Percentiles rank a stretch among this genome's conserved stretches.
phyloP scores from a whole-genome alignment of 2,329 filamentous ascomycete genomes.

The Phialophora tarda region DNA sequence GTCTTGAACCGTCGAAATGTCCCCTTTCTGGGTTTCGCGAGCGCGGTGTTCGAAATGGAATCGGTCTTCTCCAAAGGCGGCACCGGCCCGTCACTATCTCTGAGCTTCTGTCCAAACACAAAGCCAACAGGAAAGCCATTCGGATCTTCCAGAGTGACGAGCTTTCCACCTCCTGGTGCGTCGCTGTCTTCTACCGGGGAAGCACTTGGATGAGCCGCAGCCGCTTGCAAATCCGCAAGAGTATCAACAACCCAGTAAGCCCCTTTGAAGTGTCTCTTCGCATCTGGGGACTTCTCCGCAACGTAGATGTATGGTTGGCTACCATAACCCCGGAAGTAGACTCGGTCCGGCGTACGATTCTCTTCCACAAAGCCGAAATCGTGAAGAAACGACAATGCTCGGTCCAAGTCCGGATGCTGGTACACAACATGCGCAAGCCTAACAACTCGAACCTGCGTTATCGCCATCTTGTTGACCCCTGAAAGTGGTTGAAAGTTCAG shows the following conservation, averaged over 20 bases:
- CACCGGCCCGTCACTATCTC: slow-evolving; percentile 12
- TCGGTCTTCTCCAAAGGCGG: slow-evolving; percentile 28
- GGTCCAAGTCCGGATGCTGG: slow-evolving; percentile 42
- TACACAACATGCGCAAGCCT: slow-evolving; percentile 44
- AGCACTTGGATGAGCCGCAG: slow-evolving; percentile 26
- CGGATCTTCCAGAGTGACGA: slow-evolving; percentile 37
- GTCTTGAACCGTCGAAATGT: slow-evolving; percentile 51
- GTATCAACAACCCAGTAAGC: slow-evolving; percentile 32
- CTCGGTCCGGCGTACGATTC: slow-evolving; percentile 48
- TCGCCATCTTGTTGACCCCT: slow-evolving; percentile 10
- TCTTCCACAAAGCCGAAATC: slow-evolving; percentile 46
- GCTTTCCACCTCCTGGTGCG: slow-evolving; percentile 36
- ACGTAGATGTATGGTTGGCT: slow-evolving; percentile 65
- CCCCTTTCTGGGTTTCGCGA: slow-evolving; percentile 45
- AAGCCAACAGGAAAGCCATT: slow-evolving; percentile 37
- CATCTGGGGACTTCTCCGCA: slow-evolving; percentile 31
- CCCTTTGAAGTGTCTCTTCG: slow-evolving; percentile 29
- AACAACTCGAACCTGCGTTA: slow-evolving; percentile 39
- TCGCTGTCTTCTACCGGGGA: slow-evolving; percentile 25
- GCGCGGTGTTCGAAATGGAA: slow-evolving; percentile 44
- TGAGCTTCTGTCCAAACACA: slow-evolving; percentile 34
- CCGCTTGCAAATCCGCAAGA: slow-evolving; percentile 26
- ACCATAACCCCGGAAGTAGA: slow-evolving; percentile 68
- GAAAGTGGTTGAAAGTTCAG: neutral
- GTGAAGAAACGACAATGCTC: slow-evolving; percentile 40